Base-by-base conservation (phyloP, 2,329 filamentous ascomycete genomes). In the Aspergillus sp. region DNA sequence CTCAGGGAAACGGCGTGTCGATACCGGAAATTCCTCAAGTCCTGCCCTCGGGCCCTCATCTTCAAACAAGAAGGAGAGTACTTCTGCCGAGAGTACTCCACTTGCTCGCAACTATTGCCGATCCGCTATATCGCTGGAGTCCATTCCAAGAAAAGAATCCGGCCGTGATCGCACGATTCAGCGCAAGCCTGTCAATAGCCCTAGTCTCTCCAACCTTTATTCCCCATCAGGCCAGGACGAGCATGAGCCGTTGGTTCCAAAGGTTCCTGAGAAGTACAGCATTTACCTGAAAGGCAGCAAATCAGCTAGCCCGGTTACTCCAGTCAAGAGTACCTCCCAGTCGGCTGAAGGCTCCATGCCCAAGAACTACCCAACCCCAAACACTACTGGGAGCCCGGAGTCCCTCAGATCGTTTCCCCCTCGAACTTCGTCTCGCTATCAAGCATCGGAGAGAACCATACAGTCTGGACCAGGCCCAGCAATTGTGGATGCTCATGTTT, bases 341-440 rank as follows among this genome's bases (percentile, higher is more conserved):
- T 11, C 9, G 35, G 11, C n/a, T 36, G 26, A 51, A 24, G 26
- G 8, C 1, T 20, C n/a, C 17, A 9, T 30, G 11, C 40, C 16
- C 16, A 17, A n/a, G 35, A 17, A 38, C 14, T 38, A 38, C n/a
- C 46, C 38, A 26, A 35, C 16, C 11, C 50, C 50, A n/a, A 20
- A 20, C 7, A 49, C 49, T 16, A 45, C 16, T 30, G 43, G 52
- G 6, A 55, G 33, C 11, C 22, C 30, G 20, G 26, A 20, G 14
- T 30, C 47, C 26, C 24, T 48, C 16, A 36, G 46, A 9, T 41
- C 53, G 10, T 53, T 55, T 33, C 56, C 56, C 2, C 54, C 54
- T 24, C 52, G 57, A 17, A 53, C 47, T 3, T 54, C 52, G 10
- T 62, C 60, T 10, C 26, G 56, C 3, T 42, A 50, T 17, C 48